These are phyloP conservation scores for Prosopis cineraria DNA, from an alignment of 306 rosid genomes.

Conservation along the genomic window DNA sequence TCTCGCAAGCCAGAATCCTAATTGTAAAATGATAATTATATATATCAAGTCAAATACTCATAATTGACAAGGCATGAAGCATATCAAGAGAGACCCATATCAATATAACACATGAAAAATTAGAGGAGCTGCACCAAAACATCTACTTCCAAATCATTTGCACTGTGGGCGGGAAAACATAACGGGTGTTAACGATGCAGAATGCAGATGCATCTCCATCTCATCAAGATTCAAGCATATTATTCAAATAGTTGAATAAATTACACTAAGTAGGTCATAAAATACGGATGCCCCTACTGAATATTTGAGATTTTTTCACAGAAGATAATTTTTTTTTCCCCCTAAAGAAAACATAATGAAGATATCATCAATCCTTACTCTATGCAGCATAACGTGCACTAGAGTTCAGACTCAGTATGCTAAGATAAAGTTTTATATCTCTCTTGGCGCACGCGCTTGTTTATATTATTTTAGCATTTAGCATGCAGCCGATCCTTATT, in stretches of 20 bases:
- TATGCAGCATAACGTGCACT: neutral
- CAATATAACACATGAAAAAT: neutral
- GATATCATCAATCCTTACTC: neutral
- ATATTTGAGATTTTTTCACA: neutral
- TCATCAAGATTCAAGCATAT: too few relatives aligned
- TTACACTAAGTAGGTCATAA: neutral
- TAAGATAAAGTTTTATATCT: neutral
- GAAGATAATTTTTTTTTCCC: neutral
- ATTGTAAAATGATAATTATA: neutral
- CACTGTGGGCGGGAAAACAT: slow-evolving; percentile 5
- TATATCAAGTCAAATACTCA: neutral
- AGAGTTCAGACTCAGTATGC: neutral
- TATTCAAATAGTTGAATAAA: neutral
- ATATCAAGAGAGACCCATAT: neutral
- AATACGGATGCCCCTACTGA: neutral
- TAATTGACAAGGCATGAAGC: neutral
- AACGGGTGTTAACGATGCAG: neutral
- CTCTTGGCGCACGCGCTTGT: too few relatives aligned
- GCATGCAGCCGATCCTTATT: neutral
- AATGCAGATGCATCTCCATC: neutral
- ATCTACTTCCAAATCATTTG: slow-evolving; percentile 6
- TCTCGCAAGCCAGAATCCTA: neutral
- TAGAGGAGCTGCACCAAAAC: neutral
- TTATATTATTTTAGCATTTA: neutral
- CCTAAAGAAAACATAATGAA: neutral